Conservation (phyloP, 2,329 filamentous ascomycete genomes). For the Hypoxylon sp. region DNA sequence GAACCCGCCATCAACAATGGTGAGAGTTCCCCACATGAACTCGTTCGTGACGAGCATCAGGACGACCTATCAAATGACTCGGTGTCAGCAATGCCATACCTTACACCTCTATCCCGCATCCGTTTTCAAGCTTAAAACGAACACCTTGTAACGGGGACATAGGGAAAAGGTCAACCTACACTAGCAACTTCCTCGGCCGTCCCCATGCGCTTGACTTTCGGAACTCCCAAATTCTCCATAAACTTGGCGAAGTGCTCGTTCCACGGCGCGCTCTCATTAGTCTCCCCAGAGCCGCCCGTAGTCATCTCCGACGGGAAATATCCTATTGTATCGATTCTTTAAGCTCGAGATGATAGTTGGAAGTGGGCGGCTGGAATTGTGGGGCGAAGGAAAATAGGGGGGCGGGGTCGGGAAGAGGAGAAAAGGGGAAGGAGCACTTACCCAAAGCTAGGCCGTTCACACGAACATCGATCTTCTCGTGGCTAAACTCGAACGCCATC, state of each 20-base stretch:
- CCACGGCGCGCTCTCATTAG: slow-evolving; percentile 42
- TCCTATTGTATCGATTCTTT: slow-evolving; percentile 32
- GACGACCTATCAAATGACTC: slow-evolving; percentile 32
- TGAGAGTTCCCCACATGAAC: slow-evolving; percentile 47
- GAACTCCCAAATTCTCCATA: slow-evolving; percentile 38
- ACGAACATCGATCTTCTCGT: slow-evolving; percentile 48
- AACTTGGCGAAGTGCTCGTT: slow-evolving; percentile 36
- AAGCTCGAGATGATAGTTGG: background rate
- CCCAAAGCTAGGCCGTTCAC: slow-evolving; percentile 49
- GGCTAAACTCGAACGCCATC: slow-evolving; percentile 47
- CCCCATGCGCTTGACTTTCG: slow-evolving; percentile 46
- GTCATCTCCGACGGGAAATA: slow-evolving; percentile 51
- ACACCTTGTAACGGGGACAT: background rate
- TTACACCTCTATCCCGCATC: background rate
- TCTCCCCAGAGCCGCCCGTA: slow-evolving; percentile 37
- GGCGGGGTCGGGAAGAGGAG: background rate
- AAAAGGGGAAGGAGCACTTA: slow-evolving; percentile 18
- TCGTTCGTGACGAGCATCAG: slow-evolving; percentile 49
- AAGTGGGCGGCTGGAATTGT: background rate
- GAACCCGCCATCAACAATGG: slow-evolving; percentile 47
- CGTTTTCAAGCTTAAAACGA: background rate
- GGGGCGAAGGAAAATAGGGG: background rate
- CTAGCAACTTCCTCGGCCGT: slow-evolving; percentile 46
- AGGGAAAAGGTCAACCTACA: slow-evolving; percentile 34
- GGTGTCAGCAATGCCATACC: too few relatives aligned